Conservation (phyloP, 495 filamentous ascomycete genomes). For the Podospora australis region DNA sequence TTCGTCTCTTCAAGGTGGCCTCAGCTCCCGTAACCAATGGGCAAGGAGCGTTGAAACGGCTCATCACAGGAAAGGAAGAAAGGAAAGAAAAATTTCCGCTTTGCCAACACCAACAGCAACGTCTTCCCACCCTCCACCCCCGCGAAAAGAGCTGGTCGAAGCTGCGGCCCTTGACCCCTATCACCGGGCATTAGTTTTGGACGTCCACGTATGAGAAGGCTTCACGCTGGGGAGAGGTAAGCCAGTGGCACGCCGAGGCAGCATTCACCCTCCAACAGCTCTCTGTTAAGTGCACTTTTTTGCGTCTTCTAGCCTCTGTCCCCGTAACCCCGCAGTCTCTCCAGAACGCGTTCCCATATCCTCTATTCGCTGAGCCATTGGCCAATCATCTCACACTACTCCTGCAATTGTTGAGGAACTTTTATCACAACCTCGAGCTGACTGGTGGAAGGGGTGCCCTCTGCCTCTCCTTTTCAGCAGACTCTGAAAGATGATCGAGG, state of each 20-base stretch:
- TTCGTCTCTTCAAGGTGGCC: no score
- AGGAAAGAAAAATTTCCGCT: neutral
- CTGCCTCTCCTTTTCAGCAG: neutral
- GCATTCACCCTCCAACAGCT: conserved; percentile 1
- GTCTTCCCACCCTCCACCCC: neutral
- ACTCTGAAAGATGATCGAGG: neutral
- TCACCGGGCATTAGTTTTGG: neutral
- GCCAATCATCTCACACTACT: neutral
- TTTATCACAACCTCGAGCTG: neutral
- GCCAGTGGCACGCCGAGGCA: neutral
- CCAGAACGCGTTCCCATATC: no score
- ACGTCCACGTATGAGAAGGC: neutral
- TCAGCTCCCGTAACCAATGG: no score
- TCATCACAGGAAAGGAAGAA: conserved; percentile 2
- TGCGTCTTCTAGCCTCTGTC: neutral
- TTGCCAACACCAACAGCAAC: neutral
- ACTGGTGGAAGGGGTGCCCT: neutral
- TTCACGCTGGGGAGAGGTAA: neutral
- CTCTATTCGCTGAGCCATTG: neutral
- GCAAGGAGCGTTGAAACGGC: neutral
- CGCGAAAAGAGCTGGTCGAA: neutral
- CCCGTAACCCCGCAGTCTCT: neutral
- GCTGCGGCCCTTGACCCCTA: neutral
- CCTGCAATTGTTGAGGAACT: neutral
- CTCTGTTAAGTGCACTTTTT: neutral